Evolutionary conservation across 306 rosid species (phyloP), one percentile per base, ranked within the genome.

Genomic region (Malus sieversii): DNA sequence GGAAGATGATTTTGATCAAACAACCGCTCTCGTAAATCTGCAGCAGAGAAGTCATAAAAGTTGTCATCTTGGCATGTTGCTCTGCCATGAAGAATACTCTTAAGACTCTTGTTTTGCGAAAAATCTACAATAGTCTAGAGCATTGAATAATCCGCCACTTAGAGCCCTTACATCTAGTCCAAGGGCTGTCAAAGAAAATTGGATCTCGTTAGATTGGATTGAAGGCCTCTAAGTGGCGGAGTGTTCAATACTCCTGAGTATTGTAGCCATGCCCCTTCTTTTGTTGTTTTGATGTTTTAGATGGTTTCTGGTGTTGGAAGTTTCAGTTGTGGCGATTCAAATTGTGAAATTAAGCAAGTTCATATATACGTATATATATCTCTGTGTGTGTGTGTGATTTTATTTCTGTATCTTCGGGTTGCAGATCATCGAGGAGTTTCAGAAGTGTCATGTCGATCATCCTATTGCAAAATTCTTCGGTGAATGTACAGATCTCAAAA

Each of bases 401-500:
- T 18, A 9, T 66, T 46, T 40, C 42, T 19, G 10, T 57, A 23
- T 22, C 16, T 80, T 20, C 27, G 25, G 80, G 80, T 22, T 76
- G 61, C 75, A 87, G 91, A 87, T 94, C 68, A 94, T 94, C 35
- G 95, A 92, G 85, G 62, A 82, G 86, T 94, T 94, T 73, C 97
- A 94, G 64, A 86, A 87, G 86, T 92, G 97, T 77, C 98, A 94
- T 82, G 15, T 76, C 2, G 97, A 92, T 65, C 96, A 94, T 81
- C 97, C 97, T 33, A 2, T 82, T 78, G 87, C 60, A 53, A 94
- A 94, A 80, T 92, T 94, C 80, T 87, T 88, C 38, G 98, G 97
- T 68, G 85, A 92, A 84, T 94, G 98, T 82, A 94, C 98, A 52
- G 86, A 90, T 85, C 84, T 94, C 74, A 94, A 94, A 80, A 86